These are phyloP conservation scores for Penicillium crustosum DNA, from an alignment of 2,329 filamentous ascomycete genomes.

Conservation along the genomic window DNA sequence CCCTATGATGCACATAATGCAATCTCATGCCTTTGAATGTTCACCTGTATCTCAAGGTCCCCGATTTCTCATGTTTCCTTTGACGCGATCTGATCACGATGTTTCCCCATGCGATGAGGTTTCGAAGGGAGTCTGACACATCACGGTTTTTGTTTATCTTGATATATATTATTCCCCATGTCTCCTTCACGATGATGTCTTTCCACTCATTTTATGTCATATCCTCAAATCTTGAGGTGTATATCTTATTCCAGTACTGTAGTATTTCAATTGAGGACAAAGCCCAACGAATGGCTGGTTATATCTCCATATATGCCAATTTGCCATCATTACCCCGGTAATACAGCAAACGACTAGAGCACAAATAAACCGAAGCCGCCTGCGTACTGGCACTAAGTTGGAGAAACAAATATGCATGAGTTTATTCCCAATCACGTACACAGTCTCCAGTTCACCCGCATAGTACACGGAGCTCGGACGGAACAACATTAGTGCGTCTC, in stretches of 20 bases:
- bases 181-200: constrained; percentile 5
- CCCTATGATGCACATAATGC: constrained; percentile 26
- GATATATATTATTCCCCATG: constrained; percentile 13
- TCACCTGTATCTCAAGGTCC: constrained; percentile 11
- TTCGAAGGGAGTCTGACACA: constrained; percentile 4
- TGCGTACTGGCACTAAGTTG: not conserved
- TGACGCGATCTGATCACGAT: constrained; percentile 15
- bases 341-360: not conserved
- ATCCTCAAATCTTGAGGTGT: not conserved
- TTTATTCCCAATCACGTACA: not conserved
- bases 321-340: not conserved
- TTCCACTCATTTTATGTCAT: constrained; percentile 1
- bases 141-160: not conserved
- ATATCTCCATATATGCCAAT: not conserved
- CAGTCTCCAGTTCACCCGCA: not conserved
- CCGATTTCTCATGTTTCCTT: constrained; percentile 13
- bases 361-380: not conserved
- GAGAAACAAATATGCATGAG: not conserved
- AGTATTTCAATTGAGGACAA: not conserved
- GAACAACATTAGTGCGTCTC: constrained; percentile 28
- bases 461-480: constrained; percentile 4
- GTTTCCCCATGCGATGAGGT: constrained; percentile 1
- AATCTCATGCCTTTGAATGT: constrained; percentile 21
- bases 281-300: not conserved
- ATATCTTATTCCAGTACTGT: not conserved